Evolutionary conservation across 2,329 filamentous ascomycete genomes (phyloP).

Genomic region (Phoma sp.): DNA sequence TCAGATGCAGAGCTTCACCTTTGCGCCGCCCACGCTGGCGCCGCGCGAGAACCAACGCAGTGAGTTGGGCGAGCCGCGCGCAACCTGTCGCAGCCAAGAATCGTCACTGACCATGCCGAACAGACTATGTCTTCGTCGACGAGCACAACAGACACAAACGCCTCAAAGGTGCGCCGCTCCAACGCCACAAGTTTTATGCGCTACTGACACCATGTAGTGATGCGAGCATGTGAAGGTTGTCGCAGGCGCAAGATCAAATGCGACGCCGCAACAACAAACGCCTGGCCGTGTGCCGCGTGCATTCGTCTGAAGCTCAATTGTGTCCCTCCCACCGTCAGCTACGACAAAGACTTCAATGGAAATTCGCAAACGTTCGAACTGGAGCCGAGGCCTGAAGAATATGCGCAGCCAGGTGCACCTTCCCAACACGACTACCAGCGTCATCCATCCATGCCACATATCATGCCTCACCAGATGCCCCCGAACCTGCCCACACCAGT

Average conservation of each 20-base stretch:
- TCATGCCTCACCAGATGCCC: slow-evolving; percentile 37
- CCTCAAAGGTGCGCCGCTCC: slow-evolving; percentile 73
- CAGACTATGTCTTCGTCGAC: slow-evolving; percentile 98
- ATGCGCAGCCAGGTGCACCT: slow-evolving; percentile 45
- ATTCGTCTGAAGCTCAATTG: slow-evolving; percentile 91
- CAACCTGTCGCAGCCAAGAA: neutral
- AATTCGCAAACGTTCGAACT: slow-evolving; percentile 51
- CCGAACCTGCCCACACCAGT: slow-evolving; percentile 38
- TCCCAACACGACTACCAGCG: slow-evolving; percentile 51
- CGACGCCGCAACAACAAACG: slow-evolving; percentile 94
- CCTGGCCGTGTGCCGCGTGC: slow-evolving; percentile 96
- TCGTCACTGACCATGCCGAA: slow-evolving; percentile 29
- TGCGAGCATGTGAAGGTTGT: slow-evolving; percentile 96
- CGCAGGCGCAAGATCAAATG: slow-evolving; percentile 96
- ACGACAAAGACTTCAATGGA: slow-evolving; percentile 65
- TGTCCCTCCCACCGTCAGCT: slow-evolving; percentile 82
- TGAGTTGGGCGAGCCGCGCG: slow-evolving; percentile 55
- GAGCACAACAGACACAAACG: slow-evolving; percentile 98
- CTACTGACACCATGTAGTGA: slow-evolving; percentile 65
- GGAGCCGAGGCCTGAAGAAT: slow-evolving; percentile 49
- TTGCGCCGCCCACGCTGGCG: slow-evolving; percentile 69
- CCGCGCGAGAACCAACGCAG: slow-evolving; percentile 83
- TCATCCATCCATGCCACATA: slow-evolving; percentile 40
- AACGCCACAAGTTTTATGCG: neutral
- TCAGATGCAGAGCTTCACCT: slow-evolving; percentile 77